Conservation (phyloP, 2,329 filamentous ascomycete genomes). For the Microdochium paspali region DNA sequence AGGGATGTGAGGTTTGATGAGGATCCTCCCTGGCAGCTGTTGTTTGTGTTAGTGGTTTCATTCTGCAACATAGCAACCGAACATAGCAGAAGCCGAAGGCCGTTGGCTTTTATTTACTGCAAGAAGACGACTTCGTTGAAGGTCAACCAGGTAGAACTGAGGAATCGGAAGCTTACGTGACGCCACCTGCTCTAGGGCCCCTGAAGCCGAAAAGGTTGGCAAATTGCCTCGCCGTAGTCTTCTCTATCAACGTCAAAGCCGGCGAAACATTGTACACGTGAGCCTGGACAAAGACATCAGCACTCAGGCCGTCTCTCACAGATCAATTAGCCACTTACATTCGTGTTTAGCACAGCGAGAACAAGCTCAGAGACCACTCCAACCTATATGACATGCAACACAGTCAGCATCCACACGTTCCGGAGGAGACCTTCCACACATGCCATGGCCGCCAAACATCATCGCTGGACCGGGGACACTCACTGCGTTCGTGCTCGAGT, state of each 20-base stretch:
- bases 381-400: conserved; percentile 37
- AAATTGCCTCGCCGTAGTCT: conserved; percentile 63
- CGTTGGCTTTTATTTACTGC: too few species aligned
- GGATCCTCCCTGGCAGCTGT: conserved; percentile 49
- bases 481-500: conserved; percentile 79
- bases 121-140: neutral
- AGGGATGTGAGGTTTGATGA: conserved; percentile 64
- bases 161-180: conserved; percentile 26
- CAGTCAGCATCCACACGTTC: neutral
- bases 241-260: conserved; percentile 79
- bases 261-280: conserved; percentile 95
- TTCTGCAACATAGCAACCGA: too few species aligned
- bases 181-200: conserved; percentile 58
- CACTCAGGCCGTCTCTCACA: too few species aligned
- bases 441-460: too few species aligned
- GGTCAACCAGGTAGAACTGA: too few species aligned
- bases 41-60: too few species aligned
- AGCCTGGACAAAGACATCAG: conserved; percentile 31
- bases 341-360: conserved; percentile 82
- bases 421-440: too few species aligned
- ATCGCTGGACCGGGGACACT: too few species aligned
- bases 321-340: conserved; percentile 41
- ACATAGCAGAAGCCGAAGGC: too few species aligned
- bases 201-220: conserved; percentile 69
- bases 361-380: conserved; percentile 80